These are phyloP conservation scores for Exophiala sp. DNA, from an alignment of 2,329 filamentous ascomycete species.

Conservation along the genomic window DNA sequence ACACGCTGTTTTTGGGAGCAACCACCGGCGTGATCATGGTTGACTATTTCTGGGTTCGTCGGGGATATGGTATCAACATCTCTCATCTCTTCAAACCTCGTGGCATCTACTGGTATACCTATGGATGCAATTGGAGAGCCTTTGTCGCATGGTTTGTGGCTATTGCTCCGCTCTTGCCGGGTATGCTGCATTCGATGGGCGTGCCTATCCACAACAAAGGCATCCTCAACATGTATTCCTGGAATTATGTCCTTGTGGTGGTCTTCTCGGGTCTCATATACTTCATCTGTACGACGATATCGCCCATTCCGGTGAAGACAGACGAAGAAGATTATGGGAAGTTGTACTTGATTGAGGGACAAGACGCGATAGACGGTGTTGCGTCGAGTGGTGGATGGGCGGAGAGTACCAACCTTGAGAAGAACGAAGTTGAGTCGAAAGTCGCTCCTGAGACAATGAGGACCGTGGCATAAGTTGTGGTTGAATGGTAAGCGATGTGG, in stretches of 20 bases:
- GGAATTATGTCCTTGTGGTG: conserved; percentile 46
- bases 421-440: no score
- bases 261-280: not conserved
- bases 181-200: conserved; percentile 36
- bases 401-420: no score
- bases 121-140: conserved; percentile 59
- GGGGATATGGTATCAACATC: conserved; percentile 12
- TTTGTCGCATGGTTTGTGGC: conserved; percentile 56
- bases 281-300: not conserved
- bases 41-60: conserved; percentile 25
- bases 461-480: no score
- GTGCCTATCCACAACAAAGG: conserved; percentile 40
- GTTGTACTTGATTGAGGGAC: not conserved
- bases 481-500: no score
- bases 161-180: conserved; percentile 56
- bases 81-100: conserved; percentile 19
- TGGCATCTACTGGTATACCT: conserved; percentile 22
- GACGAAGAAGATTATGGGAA: not conserved
- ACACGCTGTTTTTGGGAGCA: conserved; percentile 22
- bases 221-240: conserved; percentile 55
- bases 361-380: no score
- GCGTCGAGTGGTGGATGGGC: no score
- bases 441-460: no score
- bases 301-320: not conserved
- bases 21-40: conserved; percentile 25